Percentiles rank a stretch among this genome's conserved stretches.
These are phyloP conservation scores for Radiomyces spectabilis DNA, from an alignment of 192 early-diverging fungal species.

Conservation along the genomic window DNA sequence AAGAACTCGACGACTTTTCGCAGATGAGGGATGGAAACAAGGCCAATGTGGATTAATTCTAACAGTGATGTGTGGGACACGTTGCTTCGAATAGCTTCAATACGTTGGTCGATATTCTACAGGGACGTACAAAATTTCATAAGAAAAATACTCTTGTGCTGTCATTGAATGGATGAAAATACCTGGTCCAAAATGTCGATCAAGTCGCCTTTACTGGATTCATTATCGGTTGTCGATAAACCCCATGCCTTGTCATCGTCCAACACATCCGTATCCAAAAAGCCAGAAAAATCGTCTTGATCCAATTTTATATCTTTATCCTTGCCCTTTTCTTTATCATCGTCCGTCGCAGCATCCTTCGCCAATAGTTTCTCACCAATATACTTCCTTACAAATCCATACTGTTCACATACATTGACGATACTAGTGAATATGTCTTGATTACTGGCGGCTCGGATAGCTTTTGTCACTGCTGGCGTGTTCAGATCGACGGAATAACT, in stretches of 20 bases:
- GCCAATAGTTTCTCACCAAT: conserved; percentile 1
- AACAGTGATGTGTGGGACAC: not conserved
- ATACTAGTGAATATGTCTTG: conserved; percentile 21
- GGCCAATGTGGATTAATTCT: conserved; percentile 18
- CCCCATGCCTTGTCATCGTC: not conserved
- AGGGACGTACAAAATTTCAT: too few relatives aligned
- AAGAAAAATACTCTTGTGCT: too few relatives aligned
- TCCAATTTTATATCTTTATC: not conserved
- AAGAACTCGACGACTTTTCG: conserved; percentile 16
- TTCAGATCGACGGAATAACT: conserved; percentile 8
- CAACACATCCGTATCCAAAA: conserved; percentile 11
- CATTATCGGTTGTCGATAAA: too few relatives aligned
- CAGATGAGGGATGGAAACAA: conserved; percentile 20
- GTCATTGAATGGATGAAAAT: not conserved
- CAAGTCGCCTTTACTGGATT: not conserved
- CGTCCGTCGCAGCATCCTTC: not conserved
- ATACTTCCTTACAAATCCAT: conserved; percentile 11
- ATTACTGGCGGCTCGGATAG: conserved; percentile 12
- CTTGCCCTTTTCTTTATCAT: not conserved
- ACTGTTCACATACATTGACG: conserved; percentile 8
- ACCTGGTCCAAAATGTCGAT: not conserved
- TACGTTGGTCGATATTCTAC: conserved; percentile 22
- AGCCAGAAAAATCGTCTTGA: not conserved
- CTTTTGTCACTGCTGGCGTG: conserved; percentile 12
- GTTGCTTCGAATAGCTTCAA: conserved; percentile 8